These are phyloP conservation scores for Smittium culicis DNA, from an alignment of 371 early-diverging fungal genomes.

Conservation along the genomic window DNA sequence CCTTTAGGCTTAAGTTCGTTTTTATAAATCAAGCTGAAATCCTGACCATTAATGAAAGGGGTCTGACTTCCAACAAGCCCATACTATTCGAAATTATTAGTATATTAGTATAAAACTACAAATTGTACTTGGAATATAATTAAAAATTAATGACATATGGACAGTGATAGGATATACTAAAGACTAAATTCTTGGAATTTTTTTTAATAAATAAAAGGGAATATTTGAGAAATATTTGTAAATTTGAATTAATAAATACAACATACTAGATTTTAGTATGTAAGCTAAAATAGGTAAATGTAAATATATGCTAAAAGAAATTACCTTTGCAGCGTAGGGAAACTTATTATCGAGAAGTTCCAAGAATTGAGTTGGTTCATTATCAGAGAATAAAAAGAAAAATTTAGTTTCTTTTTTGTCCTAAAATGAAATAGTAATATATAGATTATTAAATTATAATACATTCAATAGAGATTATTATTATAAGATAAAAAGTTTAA, in stretches of 20 bases:
- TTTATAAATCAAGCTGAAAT: conserved; percentile 15
- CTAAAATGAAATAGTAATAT: not conserved
- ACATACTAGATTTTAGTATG: too few relatives aligned
- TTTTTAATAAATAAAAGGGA: too few relatives aligned
- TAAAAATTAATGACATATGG: not conserved
- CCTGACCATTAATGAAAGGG: conserved; percentile 24
- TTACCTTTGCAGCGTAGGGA: conserved; percentile 1
- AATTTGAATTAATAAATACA: too few relatives aligned
- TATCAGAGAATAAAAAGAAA: not conserved
- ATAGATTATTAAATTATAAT: not conserved
- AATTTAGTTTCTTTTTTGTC: not conserved
- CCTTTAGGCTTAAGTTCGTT: conserved; percentile 12
- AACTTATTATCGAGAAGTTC: not conserved
- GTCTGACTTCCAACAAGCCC: conserved; percentile 26
- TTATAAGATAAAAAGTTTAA: not conserved
- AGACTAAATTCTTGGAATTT: too few relatives aligned
- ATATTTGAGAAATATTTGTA: too few relatives aligned
- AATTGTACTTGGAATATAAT: not conserved
- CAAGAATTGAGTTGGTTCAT: not conserved
- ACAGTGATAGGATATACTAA: too few relatives aligned
- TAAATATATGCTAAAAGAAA: too few relatives aligned
- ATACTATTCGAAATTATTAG: too few relatives aligned
- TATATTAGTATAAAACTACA: too few relatives aligned
- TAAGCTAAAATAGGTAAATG: too few relatives aligned
- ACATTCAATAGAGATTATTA: too few relatives aligned